Base-by-base conservation (phyloP, 2,329 filamentous ascomycete species). In the Blastomyces percursus region DNA sequence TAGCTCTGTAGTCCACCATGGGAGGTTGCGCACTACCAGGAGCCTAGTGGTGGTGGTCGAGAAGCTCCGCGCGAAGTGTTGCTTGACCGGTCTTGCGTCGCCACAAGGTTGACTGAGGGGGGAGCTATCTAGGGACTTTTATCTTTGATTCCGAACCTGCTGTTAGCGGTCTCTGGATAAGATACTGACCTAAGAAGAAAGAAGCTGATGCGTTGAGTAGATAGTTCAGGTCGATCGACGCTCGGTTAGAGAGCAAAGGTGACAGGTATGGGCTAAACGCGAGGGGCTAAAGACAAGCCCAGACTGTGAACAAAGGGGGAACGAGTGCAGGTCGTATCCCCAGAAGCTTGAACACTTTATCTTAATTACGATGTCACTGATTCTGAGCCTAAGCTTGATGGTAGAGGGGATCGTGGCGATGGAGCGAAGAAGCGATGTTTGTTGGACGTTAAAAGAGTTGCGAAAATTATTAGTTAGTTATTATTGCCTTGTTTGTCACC, bases 271-370 rank as follows among this genome's bases (percentile, higher is more conserved):
- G 32, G 27, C 7, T 21, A 42, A 55, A 57, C 54, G 54, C 35
- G 35, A 59, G 24, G 8, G 14, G 56, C 35, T 11, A 58, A 44
- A 19, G 66, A 64, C 50, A 46, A 64, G 40, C 30, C 19, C 27
- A 38, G 30, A 38, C 14, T 42, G 46, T 32, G 60, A 61, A 48
- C 27, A 66, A 66, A 67, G 68, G 71, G 71, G 71, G 67, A 71
- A 73, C 75, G 71, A 72, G 75, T 77, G 75, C 75, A 77, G 75
- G 75, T 75, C 74, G 75, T 72, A 64, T 66, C 66, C 69, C 70
- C 67, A 65, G 66, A 67, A 63, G 66, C 67, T 68, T 67, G 66
- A 67, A 56, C 60, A 64, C 59, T 59, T 46, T 58, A 59, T 63
- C 56, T 40, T 46, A 51, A 42, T 54, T 56, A 35, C 32, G 21